phyloP scores from a whole-genome alignment of 768 basidiomycete species.

The Boletus rufocinnamomeus region DNA sequence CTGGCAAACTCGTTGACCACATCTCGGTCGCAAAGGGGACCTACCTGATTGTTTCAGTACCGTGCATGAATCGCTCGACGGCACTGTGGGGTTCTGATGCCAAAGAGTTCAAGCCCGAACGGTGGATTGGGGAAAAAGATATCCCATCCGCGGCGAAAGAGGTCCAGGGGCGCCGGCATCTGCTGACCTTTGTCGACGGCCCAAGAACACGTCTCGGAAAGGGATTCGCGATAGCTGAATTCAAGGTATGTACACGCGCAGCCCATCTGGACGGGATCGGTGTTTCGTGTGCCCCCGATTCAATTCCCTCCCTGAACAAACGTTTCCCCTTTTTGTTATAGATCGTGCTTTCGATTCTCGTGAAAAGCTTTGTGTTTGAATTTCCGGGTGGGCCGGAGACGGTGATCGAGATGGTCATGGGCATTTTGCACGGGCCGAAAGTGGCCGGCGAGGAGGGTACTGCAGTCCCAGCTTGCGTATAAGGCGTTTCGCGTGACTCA shows the following conservation, averaged over 20 bases:
- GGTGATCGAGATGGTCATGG: no score
- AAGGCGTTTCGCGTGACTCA: slow-evolving; percentile 8
- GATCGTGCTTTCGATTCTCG: neutral
- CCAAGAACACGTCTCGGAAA: slow-evolving; percentile 10
- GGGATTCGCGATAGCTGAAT: slow-evolving; percentile 9
- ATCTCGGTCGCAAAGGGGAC: slow-evolving; percentile 53
- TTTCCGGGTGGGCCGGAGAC: no score
- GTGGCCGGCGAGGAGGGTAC: slow-evolving; percentile 29
- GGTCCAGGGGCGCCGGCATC: neutral
- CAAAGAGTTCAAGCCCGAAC: slow-evolving; percentile 58
- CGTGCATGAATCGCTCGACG: slow-evolving; percentile 51
- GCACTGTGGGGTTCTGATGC: slow-evolving; percentile 63
- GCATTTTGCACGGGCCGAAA: slow-evolving; percentile 18
- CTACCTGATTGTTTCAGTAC: slow-evolving; percentile 43
- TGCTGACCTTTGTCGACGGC: neutral
- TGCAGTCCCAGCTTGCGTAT: slow-evolving; percentile 8
- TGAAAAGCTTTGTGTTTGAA: no score
- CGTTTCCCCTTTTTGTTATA: neutral
- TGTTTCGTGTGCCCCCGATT: neutral
- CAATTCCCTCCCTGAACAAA: no score
- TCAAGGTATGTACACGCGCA: neutral
- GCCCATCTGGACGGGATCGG: neutral
- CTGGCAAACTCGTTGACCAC: slow-evolving; percentile 29
- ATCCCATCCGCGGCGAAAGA: slow-evolving; percentile 34
- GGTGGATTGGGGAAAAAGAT: slow-evolving; percentile 53